Base-by-base conservation (phyloP, 192 early-diverging fungal genomes). In the Fimicolochytrium jonesii region DNA sequence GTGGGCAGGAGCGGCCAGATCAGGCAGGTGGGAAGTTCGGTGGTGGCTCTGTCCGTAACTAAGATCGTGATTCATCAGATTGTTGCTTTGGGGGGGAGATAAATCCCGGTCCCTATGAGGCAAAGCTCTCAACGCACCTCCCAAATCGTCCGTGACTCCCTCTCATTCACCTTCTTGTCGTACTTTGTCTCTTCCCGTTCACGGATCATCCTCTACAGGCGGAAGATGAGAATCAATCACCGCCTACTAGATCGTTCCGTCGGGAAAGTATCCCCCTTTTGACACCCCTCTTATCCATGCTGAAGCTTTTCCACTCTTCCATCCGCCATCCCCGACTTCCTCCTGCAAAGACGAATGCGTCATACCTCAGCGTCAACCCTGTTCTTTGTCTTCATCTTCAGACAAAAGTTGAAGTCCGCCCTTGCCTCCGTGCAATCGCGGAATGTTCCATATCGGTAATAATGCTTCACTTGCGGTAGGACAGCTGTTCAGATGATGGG, bases 391-490 rank as follows among this genome's bases (percentile, higher is more conserved):
- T 74, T 82, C 56, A 75, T 59, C 23, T 34, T 53, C 31, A 70
- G 15, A 33, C 77, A 80, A 62, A 82, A 82, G 22, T 50, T 32
- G 47, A 82, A 67, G 13, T 82, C 77, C 18, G 46, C 61, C 13
- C 70, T 42, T 2, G 70, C 70, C 10, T 34, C 41, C 1, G 66
- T 23, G 61, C 80, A 82, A 61, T 80, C 73, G 15, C 69, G 32
- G 34, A 76, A 58, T n/a, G 43, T 68, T 1, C 80, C 80, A 36
- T 78, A 72, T 5, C 73, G 57, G 47, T 80, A 82, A 65, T 75
- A 82, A 39, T 72, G 53, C 61, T 71, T 77, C 32, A 76, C 56
- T 58, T 82, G 77, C 13, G 74, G 74, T 26, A 69, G 13, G n/a
- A 66, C 37, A 15, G 74, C 74, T 75, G 35, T 28, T 17, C 2